Base-by-base conservation (phyloP, 352 stramenopile species). In the Globisporangium cederbergense region DNA sequence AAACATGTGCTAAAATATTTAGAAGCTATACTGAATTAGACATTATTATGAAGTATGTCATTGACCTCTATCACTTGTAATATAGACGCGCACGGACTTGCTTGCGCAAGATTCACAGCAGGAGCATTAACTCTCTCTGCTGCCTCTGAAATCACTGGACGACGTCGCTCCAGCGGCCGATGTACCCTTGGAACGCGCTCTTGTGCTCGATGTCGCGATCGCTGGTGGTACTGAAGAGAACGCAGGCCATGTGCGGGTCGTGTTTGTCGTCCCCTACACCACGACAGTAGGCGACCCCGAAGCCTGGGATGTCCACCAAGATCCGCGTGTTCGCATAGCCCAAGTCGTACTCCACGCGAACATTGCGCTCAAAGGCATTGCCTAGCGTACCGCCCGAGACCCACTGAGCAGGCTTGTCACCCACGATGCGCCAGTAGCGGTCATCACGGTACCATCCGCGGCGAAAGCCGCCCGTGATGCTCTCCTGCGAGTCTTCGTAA, bases 381-480 rank as follows among this genome's bases (percentile, higher is more conserved):
- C 20, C 46, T 14, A 22, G n/a, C 25, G 55, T 28, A 0, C 55
- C 40, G 2, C 38, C 55, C 3, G 55, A 61, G 14, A 61, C 3
- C 16, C 22, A 32, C 55, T 22, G 36, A 13, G 9, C 13, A 13
- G n/a, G 1, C 1, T 42, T 9, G 25, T 42, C 6, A 0, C 55
- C 55, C 30, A 49, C 55, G 5, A 61, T 34, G 16, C 38, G 38
- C 40, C 38, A 61, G 40, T 51, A 61, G 55, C 40, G 55, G 32
- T n/a, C 55, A 22, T 61, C 55, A 14, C 1, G 55, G 55, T 61
- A 43, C 55, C 55, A 61, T 13, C 55, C 55, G 38, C 40, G 55
- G 28, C 18, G 25, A 13, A 61, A 61, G 10, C 40, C 55, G 13
- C 38, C 20, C 2, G 55, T 46, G 25, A 61, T 32, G 46, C 16